phyloP scores from a whole-genome alignment of 1,284 basidiomycete species.

The Cutaneotrichosporon sp. region DNA sequence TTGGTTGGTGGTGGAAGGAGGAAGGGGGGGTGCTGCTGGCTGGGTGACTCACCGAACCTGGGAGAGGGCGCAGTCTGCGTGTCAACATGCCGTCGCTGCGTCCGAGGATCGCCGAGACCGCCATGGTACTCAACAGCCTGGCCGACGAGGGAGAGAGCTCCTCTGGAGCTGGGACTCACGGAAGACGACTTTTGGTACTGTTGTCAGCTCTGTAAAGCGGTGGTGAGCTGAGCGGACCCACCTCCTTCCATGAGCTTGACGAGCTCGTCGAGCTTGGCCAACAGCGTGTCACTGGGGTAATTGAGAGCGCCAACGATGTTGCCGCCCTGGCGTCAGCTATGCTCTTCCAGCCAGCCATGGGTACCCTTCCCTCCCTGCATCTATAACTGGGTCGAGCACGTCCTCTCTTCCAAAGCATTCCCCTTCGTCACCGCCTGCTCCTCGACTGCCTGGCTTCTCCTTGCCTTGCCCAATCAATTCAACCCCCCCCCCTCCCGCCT shows the following conservation, averaged over 20 bases:
- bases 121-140: not conserved
- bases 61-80: slow-evolving; percentile 50
- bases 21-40: no score
- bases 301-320: slow-evolving; percentile 51
- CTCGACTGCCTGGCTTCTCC: no score
- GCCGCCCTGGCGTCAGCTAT: slow-evolving; percentile 42
- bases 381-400: no score
- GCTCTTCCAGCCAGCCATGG: not conserved
- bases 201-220: slow-evolving; percentile 3
- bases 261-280: slow-evolving; percentile 40
- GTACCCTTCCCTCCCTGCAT: no score
- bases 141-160: no score
- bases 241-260: slow-evolving; percentile 42
- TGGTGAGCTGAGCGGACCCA: slow-evolving; percentile 22
- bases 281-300: slow-evolving; percentile 46
- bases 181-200: slow-evolving; percentile 51
- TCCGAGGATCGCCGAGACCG: no score
- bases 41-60: slow-evolving; percentile 41
- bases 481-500: not conserved
- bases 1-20: not conserved
- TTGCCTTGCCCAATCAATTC: no score
- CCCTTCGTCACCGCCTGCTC: no score
- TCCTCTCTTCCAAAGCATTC: no score
- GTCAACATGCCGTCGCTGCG: not conserved
- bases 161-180: slow-evolving; percentile 32